Evolutionary conservation across 164 flowering plant species (phyloP).

Genomic region (Aristolochia californica): DNA sequence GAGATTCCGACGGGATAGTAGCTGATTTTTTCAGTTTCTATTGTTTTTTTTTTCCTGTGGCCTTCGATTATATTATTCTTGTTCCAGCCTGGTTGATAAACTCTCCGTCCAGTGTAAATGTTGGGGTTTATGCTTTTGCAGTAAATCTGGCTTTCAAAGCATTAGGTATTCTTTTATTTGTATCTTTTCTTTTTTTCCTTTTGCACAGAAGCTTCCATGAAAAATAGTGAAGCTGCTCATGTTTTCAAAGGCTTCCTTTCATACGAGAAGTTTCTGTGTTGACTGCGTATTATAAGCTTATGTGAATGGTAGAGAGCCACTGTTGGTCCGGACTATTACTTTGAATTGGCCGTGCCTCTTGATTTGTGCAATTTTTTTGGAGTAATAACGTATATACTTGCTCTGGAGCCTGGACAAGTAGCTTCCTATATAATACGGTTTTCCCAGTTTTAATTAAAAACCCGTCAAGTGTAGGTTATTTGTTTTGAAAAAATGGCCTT

Average conservation of each 20-base stretch:
- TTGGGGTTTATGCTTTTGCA: conserved; percentile 13
- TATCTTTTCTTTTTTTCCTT: conserved; percentile 3
- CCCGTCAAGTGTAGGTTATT: too few relatives aligned
- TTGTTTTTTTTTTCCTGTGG: neutral
- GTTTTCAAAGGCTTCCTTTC: conserved; percentile 13
- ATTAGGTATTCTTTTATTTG: conserved; percentile 19
- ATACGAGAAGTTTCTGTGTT: neutral
- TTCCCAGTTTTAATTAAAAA: too few relatives aligned
- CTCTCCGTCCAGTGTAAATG: conserved; percentile 31
- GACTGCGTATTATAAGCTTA: neutral
- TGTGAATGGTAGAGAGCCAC: too few relatives aligned
- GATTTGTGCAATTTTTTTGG: too few relatives aligned
- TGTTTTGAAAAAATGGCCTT: too few relatives aligned
- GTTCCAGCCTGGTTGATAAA: conserved; percentile 10
- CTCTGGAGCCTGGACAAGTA: too few relatives aligned
- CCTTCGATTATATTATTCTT: too few relatives aligned
- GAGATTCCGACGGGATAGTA: conserved; percentile 45
- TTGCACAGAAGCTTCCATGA: conserved; percentile 23
- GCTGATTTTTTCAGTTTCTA: neutral
- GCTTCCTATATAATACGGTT: too few relatives aligned
- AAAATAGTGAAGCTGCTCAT: conserved; percentile 33
- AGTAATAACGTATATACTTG: too few relatives aligned
- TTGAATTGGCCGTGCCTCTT: too few relatives aligned
- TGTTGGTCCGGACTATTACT: too few relatives aligned
- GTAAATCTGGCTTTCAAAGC: conserved; percentile 15